A percentile compares a stretch with the other conserved stretches of the same genome.
Conservation (phyloP, 352 stramenopile genomes). For the Phytophthora sp. region DNA sequence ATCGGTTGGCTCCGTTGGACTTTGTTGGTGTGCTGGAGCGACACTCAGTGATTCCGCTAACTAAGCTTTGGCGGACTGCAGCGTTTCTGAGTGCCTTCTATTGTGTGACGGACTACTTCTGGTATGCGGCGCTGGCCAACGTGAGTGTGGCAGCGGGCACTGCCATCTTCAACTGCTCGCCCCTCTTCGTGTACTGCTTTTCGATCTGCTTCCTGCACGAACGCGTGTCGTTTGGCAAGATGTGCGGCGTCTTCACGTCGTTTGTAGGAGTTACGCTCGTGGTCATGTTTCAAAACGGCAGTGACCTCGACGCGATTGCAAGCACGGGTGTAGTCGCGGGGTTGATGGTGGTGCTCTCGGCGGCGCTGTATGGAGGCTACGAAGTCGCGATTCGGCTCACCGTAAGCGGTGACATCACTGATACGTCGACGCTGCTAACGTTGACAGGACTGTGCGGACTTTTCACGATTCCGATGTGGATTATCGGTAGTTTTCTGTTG, state of each 20-base stretch:
- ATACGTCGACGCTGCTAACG: slow-evolving; percentile 51
- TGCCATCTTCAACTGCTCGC: slow-evolving; percentile 65
- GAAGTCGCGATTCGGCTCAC: slow-evolving; percentile 53
- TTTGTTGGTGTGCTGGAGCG: slow-evolving; percentile 28
- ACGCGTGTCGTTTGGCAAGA: slow-evolving; percentile 40
- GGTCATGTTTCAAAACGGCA: slow-evolving; percentile 48
- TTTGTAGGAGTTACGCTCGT: slow-evolving; percentile 55
- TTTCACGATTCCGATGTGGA: slow-evolving; percentile 54
- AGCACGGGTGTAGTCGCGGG: slow-evolving; percentile 43
- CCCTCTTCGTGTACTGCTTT: slow-evolving; percentile 72
- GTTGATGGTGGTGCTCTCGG: slow-evolving; percentile 50
- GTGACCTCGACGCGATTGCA: slow-evolving; percentile 28
- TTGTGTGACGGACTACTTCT: slow-evolving; percentile 64
- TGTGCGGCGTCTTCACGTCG: slow-evolving; percentile 51
- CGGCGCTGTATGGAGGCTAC: slow-evolving; percentile 55
- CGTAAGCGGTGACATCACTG: slow-evolving; percentile 44
- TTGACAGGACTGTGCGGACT: slow-evolving; percentile 53
- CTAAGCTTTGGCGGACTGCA: slow-evolving; percentile 30
- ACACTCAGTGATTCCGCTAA: slow-evolving; percentile 42
- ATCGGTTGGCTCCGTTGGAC: slow-evolving; percentile 14
- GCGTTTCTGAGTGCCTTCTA: slow-evolving; percentile 52
- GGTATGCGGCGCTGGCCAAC: slow-evolving; percentile 57
- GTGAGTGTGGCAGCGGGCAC: slow-evolving; percentile 56
- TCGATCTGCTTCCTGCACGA: slow-evolving; percentile 65
- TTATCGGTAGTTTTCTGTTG: slow-evolving; percentile 41